Base-by-base conservation (phyloP, 441 rosid genomes). In the Flueggea neowawraea region DNA sequence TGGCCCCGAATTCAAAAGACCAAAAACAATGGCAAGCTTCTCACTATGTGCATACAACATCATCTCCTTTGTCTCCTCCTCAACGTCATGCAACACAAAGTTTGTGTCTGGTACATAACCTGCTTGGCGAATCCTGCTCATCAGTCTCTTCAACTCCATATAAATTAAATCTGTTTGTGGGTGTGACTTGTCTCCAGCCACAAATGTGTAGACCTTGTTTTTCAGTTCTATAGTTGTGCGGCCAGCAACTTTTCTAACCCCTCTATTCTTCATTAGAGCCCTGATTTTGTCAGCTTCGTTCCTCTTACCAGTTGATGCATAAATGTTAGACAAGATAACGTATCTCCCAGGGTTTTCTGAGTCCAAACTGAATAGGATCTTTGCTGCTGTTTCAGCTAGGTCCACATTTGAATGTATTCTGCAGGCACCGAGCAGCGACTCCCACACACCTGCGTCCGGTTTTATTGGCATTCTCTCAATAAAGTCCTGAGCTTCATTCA, bases 401-500 rank as follows among this genome's bases (percentile, higher is more conserved):
- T 82, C 86, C 39, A 80, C 70, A 58, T 90, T 82, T 63, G 62
- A 79, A 67, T 90, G 85, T 53, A 86, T 86, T 71, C 79, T 84
- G 73, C 95, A 86, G 10, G 97, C 93, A 59, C 95, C 95, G 68
- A 90, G 68, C 45, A 90, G 75, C 28, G 93, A 85, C 0, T 95
- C 95, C 97, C 93, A 90, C 12, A 83, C 87, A 3, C 85, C 85
- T 57, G 89, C 86, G 67, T 88, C 90, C 0, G 86, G 82, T 61
- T 75, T 55, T 45, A 76, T 73, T 13, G 39, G 71, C 87, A 86
- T 84, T 11, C 83, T 71, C 48, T 70, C 33, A 55, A 88, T 84
- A 57, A 86, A 78, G 69, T 66, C 68, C 41, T 58, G 53, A 63
- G 93, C 97, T 69, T 84, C 85, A 43, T 67, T 63, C 36, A 90